Conservation (phyloP, 495 filamentous ascomycete genomes). For the Bombardia bombarda region DNA sequence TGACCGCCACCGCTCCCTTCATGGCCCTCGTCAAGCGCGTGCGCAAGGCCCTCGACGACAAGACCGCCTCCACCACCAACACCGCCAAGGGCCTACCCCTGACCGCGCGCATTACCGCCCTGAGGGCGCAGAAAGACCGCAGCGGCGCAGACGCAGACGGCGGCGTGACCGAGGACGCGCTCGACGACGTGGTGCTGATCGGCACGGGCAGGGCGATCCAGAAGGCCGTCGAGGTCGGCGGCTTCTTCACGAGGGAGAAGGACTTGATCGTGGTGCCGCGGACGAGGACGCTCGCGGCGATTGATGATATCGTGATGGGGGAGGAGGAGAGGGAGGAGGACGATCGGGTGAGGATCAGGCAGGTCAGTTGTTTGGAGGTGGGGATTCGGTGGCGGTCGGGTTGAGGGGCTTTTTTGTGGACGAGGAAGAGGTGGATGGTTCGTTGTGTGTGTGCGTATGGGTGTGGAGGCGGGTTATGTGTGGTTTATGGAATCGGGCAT, state of each 20-base stretch:
- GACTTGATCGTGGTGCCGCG: constrained; percentile 49
- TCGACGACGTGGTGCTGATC: constrained; percentile 59
- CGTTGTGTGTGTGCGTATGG: too few species aligned
- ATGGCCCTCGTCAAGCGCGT: constrained; percentile 77
- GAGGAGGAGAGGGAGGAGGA: constrained; percentile 41
- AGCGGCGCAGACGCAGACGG: neutral
- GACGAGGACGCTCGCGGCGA: constrained; percentile 57
- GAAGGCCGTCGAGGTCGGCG: constrained; percentile 55
- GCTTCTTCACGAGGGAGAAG: constrained; percentile 53
- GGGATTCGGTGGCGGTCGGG: constrained; percentile 18
- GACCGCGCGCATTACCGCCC: constrained; percentile 33
- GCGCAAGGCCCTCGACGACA: constrained; percentile 59
- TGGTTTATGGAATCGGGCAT: too few species aligned
- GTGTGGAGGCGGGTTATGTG: too few species aligned
- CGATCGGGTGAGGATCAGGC: constrained; percentile 57
- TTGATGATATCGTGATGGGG: constrained; percentile 57
- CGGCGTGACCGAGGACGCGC: constrained; percentile 9
- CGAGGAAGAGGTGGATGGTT: too few species aligned
- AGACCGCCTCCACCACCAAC: too few species aligned
- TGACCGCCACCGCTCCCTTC: constrained; percentile 68
- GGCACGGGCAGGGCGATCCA: constrained; percentile 75
- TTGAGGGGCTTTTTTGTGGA: too few species aligned
- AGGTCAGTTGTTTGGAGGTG: constrained; percentile 23
- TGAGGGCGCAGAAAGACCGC: constrained; percentile 16
- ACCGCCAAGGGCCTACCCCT: constrained; percentile 30